Percentiles rank a stretch among this genome's conserved stretches.
phyloP scores from a whole-genome alignment of 2,329 filamentous ascomycete species.

The Sporothrix brasiliensis region DNA sequence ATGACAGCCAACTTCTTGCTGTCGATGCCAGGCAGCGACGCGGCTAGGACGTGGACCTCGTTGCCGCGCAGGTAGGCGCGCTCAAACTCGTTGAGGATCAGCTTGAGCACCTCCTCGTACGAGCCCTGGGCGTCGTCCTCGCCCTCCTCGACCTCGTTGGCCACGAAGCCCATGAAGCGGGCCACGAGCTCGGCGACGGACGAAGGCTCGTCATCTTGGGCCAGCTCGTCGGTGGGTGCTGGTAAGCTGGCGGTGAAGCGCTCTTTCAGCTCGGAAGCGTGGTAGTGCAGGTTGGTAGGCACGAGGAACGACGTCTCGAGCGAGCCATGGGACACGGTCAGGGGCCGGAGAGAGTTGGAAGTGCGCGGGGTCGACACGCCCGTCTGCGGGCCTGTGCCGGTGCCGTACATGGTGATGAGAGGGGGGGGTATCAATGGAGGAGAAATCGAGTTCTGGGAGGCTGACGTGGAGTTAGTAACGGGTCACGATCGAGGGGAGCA shows the following conservation, averaged over 20 bases:
- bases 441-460: conserved; percentile 22
- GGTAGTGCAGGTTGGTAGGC: conserved; percentile 93
- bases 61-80: conserved; percentile 92
- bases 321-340: conserved; percentile 87
- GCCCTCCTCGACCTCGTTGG: conserved; percentile 84
- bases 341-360: conserved; percentile 85
- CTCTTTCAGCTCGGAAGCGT: conserved; percentile 91
- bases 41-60: conserved; percentile 89
- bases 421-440: conserved; percentile 39
- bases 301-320: conserved; percentile 97
- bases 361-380: conserved; percentile 96
- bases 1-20: conserved; percentile 91
- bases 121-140: conserved; percentile 88
- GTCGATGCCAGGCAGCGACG: conserved; percentile 83
- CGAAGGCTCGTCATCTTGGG: conserved; percentile 98
- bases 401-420: conserved; percentile 75
- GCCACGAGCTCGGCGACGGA: conserved; percentile 90
- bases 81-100: conserved; percentile 95
- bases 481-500: neutral
- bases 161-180: conserved; percentile 88
- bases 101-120: conserved; percentile 89
- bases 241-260: conserved; percentile 84
- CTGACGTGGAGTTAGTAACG: conserved; percentile 9
- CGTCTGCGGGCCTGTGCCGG: conserved; percentile 82
- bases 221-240: conserved; percentile 91